These are phyloP conservation scores for Teunomyces aglyptinius DNA, from an alignment of 805 yeast species.

Conservation along the genomic window DNA sequence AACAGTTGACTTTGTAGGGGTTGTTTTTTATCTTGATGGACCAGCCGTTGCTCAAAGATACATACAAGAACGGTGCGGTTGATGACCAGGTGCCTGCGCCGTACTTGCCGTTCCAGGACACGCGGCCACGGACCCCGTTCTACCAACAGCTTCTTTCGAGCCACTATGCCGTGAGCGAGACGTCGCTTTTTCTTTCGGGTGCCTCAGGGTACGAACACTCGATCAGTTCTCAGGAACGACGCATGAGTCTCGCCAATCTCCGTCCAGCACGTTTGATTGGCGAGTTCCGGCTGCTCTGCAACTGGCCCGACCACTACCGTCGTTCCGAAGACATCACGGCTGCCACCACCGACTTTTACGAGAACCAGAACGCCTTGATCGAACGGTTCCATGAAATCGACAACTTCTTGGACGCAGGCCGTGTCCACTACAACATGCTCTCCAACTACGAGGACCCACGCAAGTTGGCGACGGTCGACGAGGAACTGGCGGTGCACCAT, in stretches of 20 bases:
- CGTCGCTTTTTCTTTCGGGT: conserved; percentile 10
- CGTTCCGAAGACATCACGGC: conserved; percentile 9
- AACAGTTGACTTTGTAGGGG: neutral
- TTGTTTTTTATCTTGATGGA: neutral
- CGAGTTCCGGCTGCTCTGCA: conserved; percentile 23
- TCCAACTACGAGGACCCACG: conserved; percentile 49
- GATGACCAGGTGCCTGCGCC: neutral
- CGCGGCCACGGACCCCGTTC: conserved; percentile 17
- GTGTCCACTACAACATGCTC: conserved; percentile 60
- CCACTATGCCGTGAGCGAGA: conserved; percentile 31
- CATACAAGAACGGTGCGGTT: neutral
- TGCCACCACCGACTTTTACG: conserved; percentile 46
- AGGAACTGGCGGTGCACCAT: conserved; percentile 8
- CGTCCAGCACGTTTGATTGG: conserved; percentile 39
- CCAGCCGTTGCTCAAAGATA: neutral
- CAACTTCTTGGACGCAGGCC: conserved; percentile 63
- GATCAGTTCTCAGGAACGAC: conserved; percentile 16
- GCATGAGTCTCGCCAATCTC: conserved; percentile 21
- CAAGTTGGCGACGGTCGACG: conserved; percentile 17
- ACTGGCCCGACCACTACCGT: conserved; percentile 27
- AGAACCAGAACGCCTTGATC: conserved; percentile 58
- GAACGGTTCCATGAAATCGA: conserved; percentile 60
- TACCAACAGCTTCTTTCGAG: conserved; percentile 27
- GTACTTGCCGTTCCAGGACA: neutral
- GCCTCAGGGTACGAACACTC: conserved; percentile 9